Conservation (phyloP, 1,139 yeast genomes). For the Scheffersomyces illinoinensis region DNA sequence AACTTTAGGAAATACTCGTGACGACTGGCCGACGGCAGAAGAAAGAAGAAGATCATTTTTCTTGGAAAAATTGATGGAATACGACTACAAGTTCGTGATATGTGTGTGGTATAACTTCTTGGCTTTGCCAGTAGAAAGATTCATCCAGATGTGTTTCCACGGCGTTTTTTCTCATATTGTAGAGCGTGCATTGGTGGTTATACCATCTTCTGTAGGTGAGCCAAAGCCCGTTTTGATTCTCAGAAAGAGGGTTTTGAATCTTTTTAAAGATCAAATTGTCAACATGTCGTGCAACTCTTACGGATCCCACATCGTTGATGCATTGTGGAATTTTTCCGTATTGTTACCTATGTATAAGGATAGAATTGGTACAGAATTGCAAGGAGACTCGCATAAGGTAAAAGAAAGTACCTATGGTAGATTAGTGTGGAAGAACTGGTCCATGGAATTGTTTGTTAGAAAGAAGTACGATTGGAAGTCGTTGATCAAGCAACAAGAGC, state of each 20-base stretch:
- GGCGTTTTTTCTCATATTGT: slow-evolving; percentile 89
- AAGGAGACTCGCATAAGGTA: slow-evolving; percentile 61
- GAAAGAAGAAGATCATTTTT: slow-evolving; percentile 81
- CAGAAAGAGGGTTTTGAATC: slow-evolving; percentile 70
- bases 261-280: slow-evolving; percentile 53
- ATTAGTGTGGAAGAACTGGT: slow-evolving; percentile 95
- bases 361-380: slow-evolving; percentile 71
- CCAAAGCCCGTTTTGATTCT: slow-evolving; percentile 54
- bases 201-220: slow-evolving; percentile 31
- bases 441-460: slow-evolving; percentile 72
- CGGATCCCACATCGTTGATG: slow-evolving; percentile 90
- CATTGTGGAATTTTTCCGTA: slow-evolving; percentile 75
- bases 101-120: slow-evolving; percentile 63
- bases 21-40: slow-evolving; percentile 90
- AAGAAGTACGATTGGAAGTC: slow-evolving; percentile 84
- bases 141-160: slow-evolving; percentile 75
- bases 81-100: slow-evolving; percentile 59
- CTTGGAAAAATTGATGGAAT: slow-evolving; percentile 68
- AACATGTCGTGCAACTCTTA: slow-evolving; percentile 80
- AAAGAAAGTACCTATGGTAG: slow-evolving; percentile 87
- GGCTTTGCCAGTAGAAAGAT: slow-evolving; percentile 56
- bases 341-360: slow-evolving; percentile 85
- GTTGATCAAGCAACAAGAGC: slow-evolving; percentile 69
- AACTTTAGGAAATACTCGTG: slow-evolving; percentile 77
- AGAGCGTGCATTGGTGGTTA: slow-evolving; percentile 54